Percentiles rank a stretch among this genome's conserved stretches.
These are phyloP conservation scores for Podaxis mareebaensis DNA, from an alignment of 768 basidiomycete genomes.

Conservation along the genomic window DNA sequence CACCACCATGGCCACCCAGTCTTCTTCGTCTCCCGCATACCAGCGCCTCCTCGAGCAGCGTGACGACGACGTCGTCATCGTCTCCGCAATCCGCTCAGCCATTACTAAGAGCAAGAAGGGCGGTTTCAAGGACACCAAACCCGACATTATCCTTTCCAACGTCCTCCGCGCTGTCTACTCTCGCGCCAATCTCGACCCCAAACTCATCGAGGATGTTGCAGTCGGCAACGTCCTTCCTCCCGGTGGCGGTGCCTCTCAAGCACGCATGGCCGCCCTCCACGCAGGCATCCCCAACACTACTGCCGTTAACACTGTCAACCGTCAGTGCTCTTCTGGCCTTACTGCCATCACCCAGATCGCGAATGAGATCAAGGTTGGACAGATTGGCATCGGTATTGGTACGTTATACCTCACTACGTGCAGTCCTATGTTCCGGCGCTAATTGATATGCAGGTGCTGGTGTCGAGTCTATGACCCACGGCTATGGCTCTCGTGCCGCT, in stretches of 20 bases:
- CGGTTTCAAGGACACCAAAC: constrained; percentile 87
- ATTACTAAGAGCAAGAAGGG: constrained; percentile 90
- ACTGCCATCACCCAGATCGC: constrained; percentile 83
- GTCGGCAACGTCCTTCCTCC: constrained; percentile 91
- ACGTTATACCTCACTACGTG: constrained; percentile 24
- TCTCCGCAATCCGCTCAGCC: constrained; percentile 86
- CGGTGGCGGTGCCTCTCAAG: constrained; percentile 77
- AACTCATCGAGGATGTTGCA: constrained; percentile 79
- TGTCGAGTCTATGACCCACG: constrained; percentile 88
- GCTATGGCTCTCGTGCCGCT: constrained; percentile 60
- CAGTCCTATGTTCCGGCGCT: constrained; percentile 10
- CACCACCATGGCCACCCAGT: constrained; percentile 33
- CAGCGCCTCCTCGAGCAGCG: constrained; percentile 66
- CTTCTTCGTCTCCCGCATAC: constrained; percentile 44
- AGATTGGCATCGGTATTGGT: constrained; percentile 92
- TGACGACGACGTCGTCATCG: constrained; percentile 89
- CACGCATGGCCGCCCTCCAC: constrained; percentile 85
- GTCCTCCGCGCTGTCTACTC: constrained; percentile 76
- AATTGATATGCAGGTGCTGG: constrained; percentile 59
- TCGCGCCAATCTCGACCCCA: constrained; percentile 70
- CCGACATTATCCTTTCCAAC: constrained; percentile 78
- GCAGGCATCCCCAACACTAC: constrained; percentile 82
- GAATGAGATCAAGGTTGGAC: constrained; percentile 72
- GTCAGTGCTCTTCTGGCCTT: constrained; percentile 89
- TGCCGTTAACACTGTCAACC: constrained; percentile 80